Conservation (phyloP, 148 eudicot genomes). For the Gaultheria prostrata region DNA sequence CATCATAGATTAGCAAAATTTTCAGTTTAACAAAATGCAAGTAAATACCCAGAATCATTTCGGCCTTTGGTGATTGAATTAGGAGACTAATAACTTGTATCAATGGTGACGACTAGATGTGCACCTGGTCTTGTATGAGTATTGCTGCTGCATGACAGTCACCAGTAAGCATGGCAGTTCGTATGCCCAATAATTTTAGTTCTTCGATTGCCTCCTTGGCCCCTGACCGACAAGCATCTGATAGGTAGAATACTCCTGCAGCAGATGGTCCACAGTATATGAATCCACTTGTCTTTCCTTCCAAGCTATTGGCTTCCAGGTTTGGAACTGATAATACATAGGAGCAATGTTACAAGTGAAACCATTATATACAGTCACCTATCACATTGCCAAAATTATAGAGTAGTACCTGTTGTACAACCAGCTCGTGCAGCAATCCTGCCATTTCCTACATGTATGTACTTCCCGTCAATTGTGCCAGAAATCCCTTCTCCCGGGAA, state of each 20-base stretch:
- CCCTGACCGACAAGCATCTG: slow-evolving; percentile 39
- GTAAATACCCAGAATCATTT: not conserved
- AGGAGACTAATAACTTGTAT: not conserved
- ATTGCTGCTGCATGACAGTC: slow-evolving; percentile 35
- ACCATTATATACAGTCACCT: not conserved
- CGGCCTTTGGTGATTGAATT: not conserved
- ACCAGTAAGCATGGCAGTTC: slow-evolving; percentile 45
- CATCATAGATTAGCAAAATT: not conserved
- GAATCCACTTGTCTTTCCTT: not conserved
- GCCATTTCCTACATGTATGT: slow-evolving; percentile 66
- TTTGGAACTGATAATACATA: not conserved
- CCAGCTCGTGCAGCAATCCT: slow-evolving; percentile 69
- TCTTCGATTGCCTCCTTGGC: slow-evolving; percentile 39
- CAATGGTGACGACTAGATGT: not conserved
- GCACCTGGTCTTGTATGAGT: slow-evolving; percentile 40
- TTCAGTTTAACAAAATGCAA: not conserved
- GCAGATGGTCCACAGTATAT: slow-evolving; percentile 2
- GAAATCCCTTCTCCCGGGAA: slow-evolving; percentile 93
- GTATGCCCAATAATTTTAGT: slow-evolving; percentile 30
- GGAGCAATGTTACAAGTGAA: not conserved
- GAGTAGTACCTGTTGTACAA: slow-evolving; percentile 41
- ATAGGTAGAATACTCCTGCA: not conserved
- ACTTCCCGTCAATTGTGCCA: slow-evolving; percentile 66
- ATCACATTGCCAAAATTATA: not conserved
- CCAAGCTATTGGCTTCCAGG: not conserved